Conservation (phyloP, 345 rosid genomes). For the Aquilaria malaccensis region DNA sequence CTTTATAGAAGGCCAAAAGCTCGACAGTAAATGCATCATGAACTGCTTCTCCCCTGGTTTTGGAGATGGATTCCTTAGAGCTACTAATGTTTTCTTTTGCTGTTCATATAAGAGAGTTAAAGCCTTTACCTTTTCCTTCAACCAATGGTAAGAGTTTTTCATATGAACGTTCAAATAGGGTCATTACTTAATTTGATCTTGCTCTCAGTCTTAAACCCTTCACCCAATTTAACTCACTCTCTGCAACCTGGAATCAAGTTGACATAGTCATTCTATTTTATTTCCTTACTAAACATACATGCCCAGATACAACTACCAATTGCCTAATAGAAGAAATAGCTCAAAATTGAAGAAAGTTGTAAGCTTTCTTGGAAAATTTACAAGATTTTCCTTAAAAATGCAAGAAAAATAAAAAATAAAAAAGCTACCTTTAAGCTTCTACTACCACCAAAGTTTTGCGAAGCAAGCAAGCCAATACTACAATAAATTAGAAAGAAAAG, state of each 20-base stretch:
- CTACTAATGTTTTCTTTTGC: slow-evolving; percentile 63
- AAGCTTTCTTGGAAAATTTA: slow-evolving; percentile 13
- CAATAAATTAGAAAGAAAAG: slow-evolving; percentile 12
- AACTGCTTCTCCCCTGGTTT: slow-evolving; percentile 42
- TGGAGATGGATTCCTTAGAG: slow-evolving; percentile 37
- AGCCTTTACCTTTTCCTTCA: slow-evolving; percentile 89
- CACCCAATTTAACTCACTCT: slow-evolving; percentile 18
- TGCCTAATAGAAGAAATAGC: slow-evolving; percentile 17
- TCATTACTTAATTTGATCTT: slow-evolving; percentile 32
- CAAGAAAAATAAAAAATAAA: not conserved
- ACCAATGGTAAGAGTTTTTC: slow-evolving; percentile 82
- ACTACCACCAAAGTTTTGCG: no score
- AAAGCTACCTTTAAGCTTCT: not conserved
- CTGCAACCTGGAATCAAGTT: slow-evolving; percentile 57
- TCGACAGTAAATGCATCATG: slow-evolving; percentile 43
- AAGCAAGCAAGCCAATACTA: not conserved
- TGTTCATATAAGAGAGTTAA: slow-evolving; percentile 83
- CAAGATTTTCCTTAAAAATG: slow-evolving; percentile 5
- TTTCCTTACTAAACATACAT: slow-evolving; percentile 43
- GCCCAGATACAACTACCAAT: slow-evolving; percentile 19
- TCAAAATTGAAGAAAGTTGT: slow-evolving; percentile 15
- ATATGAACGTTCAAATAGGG: slow-evolving; percentile 23
- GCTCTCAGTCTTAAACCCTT: slow-evolving; percentile 18
- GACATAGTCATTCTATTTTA: slow-evolving; percentile 61
- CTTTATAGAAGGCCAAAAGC: slow-evolving; percentile 36